Evolutionary conservation across 139 green algal genomes (phyloP).

Genomic region (Diplosphaera chodatii): DNA sequence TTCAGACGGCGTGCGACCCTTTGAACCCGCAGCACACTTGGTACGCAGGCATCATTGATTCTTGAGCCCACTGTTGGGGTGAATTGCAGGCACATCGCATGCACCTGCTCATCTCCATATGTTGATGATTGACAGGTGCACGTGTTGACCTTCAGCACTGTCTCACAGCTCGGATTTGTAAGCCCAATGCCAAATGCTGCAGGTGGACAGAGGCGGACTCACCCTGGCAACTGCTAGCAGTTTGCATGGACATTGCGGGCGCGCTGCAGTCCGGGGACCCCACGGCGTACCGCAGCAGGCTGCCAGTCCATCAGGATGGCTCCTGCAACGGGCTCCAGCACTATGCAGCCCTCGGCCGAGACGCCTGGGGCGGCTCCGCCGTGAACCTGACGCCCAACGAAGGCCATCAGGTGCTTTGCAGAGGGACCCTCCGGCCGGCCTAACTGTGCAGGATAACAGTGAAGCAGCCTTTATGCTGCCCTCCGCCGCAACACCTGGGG

Average conservation of each 20-base stretch:
- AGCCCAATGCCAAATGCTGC: too few species aligned
- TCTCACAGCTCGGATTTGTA: too few species aligned
- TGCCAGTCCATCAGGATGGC: conserved; percentile 90
- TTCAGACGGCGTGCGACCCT: conserved; percentile 38
- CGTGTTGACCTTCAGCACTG: too few species aligned
- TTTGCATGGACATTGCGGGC: conserved; percentile 75
- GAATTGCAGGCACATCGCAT: too few species aligned
- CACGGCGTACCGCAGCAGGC: conserved; percentile 45
- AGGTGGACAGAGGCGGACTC: conserved; percentile 83
- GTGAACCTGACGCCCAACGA: conserved; percentile 82
- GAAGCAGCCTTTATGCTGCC: too few species aligned
- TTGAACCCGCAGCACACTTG: not conserved
- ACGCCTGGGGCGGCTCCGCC: conserved; percentile 56
- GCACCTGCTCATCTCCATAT: too few species aligned
- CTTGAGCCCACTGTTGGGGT: too few species aligned
- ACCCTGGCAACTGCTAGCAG: conserved; percentile 89
- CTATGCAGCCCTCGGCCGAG: conserved; percentile 88
- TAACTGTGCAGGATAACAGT: too few species aligned
- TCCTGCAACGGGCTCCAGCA: conserved; percentile 98
- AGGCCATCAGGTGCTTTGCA: conserved; percentile 44
- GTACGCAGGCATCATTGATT: too few species aligned
- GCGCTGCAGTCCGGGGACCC: conserved; percentile 61
- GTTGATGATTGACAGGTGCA: too few species aligned
- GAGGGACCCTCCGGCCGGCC: too few species aligned
- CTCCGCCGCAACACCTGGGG: too few species aligned